A percentile compares a stretch with the other conserved stretches of the same genome.
These are phyloP conservation scores for Fragaria nilgerrensis DNA, from an alignment of 306 rosid genomes.

Conservation along the genomic window DNA sequence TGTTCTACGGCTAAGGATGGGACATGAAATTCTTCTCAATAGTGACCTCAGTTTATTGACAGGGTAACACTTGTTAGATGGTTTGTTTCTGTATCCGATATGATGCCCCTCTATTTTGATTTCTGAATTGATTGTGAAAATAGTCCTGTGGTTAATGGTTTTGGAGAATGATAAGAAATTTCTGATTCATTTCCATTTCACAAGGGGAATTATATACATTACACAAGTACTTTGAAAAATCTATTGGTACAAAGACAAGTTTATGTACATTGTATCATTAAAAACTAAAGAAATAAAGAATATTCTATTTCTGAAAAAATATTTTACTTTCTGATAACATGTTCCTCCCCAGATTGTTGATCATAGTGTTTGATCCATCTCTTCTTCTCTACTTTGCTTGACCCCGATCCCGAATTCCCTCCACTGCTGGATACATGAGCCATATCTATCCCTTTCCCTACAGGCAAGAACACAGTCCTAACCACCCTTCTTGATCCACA, in stretches of 20 bases:
- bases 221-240: not conserved
- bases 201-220: not conserved
- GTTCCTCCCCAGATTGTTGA: conserved; percentile 77
- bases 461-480: conserved; percentile 81
- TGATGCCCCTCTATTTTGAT: not conserved
- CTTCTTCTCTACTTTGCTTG: conserved; percentile 24
- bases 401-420: conserved; percentile 24
- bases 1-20: not conserved
- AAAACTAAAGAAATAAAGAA: not conserved
- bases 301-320: not conserved
- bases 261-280: not conserved
- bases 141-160: not conserved
- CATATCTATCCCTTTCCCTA: conserved; percentile 80
- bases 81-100: not conserved
- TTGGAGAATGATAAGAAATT: not conserved
- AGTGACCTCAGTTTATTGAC: not conserved
- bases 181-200: not conserved
- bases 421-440: conserved; percentile 62
- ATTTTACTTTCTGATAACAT: conserved; percentile 59
- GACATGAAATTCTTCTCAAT: not conserved
- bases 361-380: conserved; percentile 83
- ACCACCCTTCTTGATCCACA: conserved; percentile 55
- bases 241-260: not conserved
- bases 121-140: not conserved
- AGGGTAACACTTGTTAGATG: not conserved